Conservation (phyloP, 2,329 filamentous ascomycete genomes). For the Emergomyces pasteurianus region DNA sequence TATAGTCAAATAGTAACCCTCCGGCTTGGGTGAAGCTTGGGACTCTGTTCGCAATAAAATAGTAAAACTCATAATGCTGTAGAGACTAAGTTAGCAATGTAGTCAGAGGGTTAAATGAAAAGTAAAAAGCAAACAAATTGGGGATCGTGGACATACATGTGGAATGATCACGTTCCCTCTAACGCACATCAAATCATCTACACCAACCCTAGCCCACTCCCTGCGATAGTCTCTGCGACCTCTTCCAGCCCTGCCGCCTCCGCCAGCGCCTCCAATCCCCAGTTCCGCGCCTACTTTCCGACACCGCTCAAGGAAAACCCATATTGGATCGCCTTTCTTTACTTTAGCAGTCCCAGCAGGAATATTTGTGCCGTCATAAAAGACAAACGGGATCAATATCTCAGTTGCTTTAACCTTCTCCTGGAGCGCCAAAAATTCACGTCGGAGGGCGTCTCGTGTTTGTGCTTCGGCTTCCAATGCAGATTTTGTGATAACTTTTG, state of each 20-base stretch:
- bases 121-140: not conserved
- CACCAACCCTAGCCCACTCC: constrained; percentile 85
- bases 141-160: constrained; percentile 53
- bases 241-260: constrained; percentile 23
- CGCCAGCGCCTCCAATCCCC: constrained; percentile 54
- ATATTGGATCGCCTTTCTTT: constrained; percentile 86
- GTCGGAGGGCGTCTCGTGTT: constrained; percentile 60
- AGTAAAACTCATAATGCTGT: constrained; percentile 95
- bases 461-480: constrained; percentile 68
- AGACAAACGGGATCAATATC: constrained; percentile 86
- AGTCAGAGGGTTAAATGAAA: not conserved
- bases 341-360: constrained; percentile 73
- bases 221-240: constrained; percentile 49
- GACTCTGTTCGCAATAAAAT: constrained; percentile 72
- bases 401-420: constrained; percentile 81
- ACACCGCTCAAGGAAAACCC: constrained; percentile 86
- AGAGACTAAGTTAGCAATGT: constrained; percentile 6
- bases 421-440: constrained; percentile 72
- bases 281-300: constrained; percentile 79
- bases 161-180: constrained; percentile 84
- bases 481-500: constrained; percentile 65
- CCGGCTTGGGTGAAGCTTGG: constrained; percentile 59
- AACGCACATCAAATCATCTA: constrained; percentile 92
- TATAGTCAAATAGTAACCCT: constrained; percentile 69
- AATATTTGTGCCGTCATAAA: constrained; percentile 88